Evolutionary conservation across 2,329 filamentous ascomycete genomes (phyloP), one percentile per base, ranked within the genome.

Genomic region (Curvularia lunata): DNA sequence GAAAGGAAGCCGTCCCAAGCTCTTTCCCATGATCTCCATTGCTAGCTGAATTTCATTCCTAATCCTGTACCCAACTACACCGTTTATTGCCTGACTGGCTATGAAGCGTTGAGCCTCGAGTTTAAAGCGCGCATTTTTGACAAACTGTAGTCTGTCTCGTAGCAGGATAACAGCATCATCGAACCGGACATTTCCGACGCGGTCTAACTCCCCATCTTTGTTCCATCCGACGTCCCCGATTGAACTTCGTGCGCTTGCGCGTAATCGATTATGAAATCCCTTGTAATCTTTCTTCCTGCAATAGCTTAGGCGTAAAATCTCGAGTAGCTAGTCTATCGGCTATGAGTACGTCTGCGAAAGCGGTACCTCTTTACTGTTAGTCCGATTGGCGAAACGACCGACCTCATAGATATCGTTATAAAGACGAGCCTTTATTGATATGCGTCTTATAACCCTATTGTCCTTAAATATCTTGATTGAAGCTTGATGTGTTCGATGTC

Each of bases 1-100:
- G 27, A 58, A 66, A 16, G 63, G 63, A 49, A 50, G 37, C n/a
- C 62, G 48, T 30, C 54, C 48, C 19, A 52, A 47, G 21, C 56
- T 64, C 37, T 50, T 63, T 28, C 59, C 47, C 0, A 52, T 54
- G 27, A 66, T 60, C 12, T 64, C 56, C 1, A 9, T 18, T 34
- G 19, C 40, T 4, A 52, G 19, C n/a, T 6, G 32, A 37, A 5
- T 16, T n/a, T 6, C 13, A n/a, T n/a, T 5, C 16, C 6, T n/a
- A 5, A 4, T 7, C 16, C 5, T n/a, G 32, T 37, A 2, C 8
- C 9, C 7, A 12, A 2, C 6, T n/a, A 1, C 6, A 37, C 13
- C 1, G 23, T 18, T 51, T n/a, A 2, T 13, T 10, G 5, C 4
- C 38, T 32, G 8, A 25, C 13, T 38, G 8, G 0, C 9, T 19